These are phyloP conservation scores for Apiotrichum gamsii DNA, from an alignment of 1,284 basidiomycete species.

Conservation along the genomic window DNA sequence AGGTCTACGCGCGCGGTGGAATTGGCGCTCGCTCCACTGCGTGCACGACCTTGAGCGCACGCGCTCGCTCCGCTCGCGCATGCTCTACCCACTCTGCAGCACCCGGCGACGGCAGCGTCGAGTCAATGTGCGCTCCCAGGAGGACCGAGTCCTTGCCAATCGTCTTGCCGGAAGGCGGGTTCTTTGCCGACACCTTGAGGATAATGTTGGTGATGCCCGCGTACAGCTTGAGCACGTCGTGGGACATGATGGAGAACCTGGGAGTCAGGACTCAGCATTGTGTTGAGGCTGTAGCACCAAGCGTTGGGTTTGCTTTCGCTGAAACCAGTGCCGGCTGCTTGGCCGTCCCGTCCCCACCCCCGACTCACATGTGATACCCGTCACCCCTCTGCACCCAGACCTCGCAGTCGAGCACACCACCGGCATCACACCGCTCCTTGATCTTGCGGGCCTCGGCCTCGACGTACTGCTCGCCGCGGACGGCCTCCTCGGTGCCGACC, in stretches of 20 bases:
- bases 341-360: too few species aligned
- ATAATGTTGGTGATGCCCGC: conserved; percentile 81
- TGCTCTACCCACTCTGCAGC: conserved; percentile 60
- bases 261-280: background rate
- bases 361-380: conserved; percentile 69
- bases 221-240: conserved; percentile 86
- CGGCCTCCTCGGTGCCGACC: conserved; percentile 84
- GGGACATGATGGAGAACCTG: conserved; percentile 78
- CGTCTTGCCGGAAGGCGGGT: conserved; percentile 50
- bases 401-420: conserved; percentile 68
- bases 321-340: too few species aligned
- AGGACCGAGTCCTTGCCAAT: conserved; percentile 75
- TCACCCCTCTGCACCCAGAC: conserved; percentile 79
- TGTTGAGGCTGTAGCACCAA: background rate
- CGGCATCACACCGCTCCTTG: conserved; percentile 56
- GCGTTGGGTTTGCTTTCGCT: background rate
- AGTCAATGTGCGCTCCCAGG: conserved; percentile 84
- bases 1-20: too few species aligned
- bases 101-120: conserved; percentile 60
- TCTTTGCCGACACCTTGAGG: conserved; percentile 63
- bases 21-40: too few species aligned
- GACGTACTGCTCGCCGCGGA: conserved; percentile 79
- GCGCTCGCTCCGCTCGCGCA: background rate
- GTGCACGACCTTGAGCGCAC: too few species aligned
- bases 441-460: conserved; percentile 59